Conservation (phyloP, 208 protist species). For the Crithidia brevicula region DNA sequence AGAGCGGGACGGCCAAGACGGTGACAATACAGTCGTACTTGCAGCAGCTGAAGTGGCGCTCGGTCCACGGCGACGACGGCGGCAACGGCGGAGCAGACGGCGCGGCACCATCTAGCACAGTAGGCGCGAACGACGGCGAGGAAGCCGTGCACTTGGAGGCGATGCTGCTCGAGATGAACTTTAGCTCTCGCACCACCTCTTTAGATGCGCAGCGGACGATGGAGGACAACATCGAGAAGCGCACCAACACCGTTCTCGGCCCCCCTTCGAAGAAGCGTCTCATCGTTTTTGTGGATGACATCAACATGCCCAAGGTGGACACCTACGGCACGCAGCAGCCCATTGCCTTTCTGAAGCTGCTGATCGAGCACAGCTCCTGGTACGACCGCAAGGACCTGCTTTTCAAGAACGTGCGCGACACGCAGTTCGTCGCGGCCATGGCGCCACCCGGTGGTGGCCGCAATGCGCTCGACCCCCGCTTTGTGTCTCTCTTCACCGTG, state of each 20-base stretch:
- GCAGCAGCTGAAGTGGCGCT: slow-evolving; percentile 77
- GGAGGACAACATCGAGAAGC: slow-evolving; percentile 98
- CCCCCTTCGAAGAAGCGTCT: slow-evolving; percentile 97
- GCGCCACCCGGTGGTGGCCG: slow-evolving; percentile 96
- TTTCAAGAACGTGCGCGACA: slow-evolving; percentile 96
- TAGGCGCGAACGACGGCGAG: slow-evolving; percentile 24
- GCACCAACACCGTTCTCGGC: slow-evolving; percentile 95
- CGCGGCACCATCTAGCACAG: not conserved
- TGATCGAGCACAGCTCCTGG: slow-evolving; percentile 96
- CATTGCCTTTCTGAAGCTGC: slow-evolving; percentile 98
- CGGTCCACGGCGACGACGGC: slow-evolving; percentile 33
- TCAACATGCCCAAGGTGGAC: slow-evolving; percentile 99
- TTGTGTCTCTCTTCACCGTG: slow-evolving; percentile 97
- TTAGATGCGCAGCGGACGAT: slow-evolving; percentile 96
- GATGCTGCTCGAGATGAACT: slow-evolving; percentile 97
- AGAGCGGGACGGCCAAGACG: slow-evolving; percentile 99
- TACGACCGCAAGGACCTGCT: slow-evolving; percentile 97
- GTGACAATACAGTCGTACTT: slow-evolving; percentile 97
- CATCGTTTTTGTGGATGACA: slow-evolving; percentile 98
- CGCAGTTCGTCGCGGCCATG: slow-evolving; percentile 98
- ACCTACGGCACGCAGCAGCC: slow-evolving; percentile 99
- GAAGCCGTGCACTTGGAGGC: slow-evolving; percentile 87
- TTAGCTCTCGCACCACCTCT: slow-evolving; percentile 96
- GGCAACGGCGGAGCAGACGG: not conserved
- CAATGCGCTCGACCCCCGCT: slow-evolving; percentile 97